These are phyloP conservation scores for Vitis hybrid DNA, from an alignment of 177 flowering plant genomes.

Conservation along the genomic window DNA sequence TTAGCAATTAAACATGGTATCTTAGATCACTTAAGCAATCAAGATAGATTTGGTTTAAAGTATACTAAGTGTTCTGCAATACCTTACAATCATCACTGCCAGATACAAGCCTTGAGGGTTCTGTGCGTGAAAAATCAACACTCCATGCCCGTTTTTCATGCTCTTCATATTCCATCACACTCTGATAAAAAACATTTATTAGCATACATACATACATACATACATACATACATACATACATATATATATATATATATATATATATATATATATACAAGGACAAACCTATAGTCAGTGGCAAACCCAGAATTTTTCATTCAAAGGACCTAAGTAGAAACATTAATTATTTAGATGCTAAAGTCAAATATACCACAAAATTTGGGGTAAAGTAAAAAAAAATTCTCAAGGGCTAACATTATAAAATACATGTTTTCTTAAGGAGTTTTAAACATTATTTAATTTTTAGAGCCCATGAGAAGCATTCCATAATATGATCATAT, in stretches of 20 bases:
- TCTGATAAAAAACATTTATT: slow-evolving; percentile 36
- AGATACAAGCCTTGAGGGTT: slow-evolving; percentile 89
- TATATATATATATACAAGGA: not conserved
- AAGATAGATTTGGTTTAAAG: no score
- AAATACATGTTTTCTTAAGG: no score
- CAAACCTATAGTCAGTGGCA: not conserved
- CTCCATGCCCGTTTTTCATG: slow-evolving; percentile 99
- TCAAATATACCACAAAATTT: no score
- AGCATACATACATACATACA: not conserved
- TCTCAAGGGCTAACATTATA: no score
- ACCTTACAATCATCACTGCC: slow-evolving; percentile 99
- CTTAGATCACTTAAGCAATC: not conserved
- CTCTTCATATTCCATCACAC: slow-evolving; percentile 97
- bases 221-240: no score
- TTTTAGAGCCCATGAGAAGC: no score
- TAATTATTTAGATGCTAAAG: no score
- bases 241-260: not conserved
- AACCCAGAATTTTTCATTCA: not conserved
- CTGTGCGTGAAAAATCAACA: slow-evolving; percentile 94
- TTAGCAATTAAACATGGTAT: not conserved
- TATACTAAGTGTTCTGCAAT: slow-evolving; percentile 1
- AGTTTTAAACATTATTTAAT: no score
- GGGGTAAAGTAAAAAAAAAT: no score
- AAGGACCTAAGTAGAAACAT: no score
- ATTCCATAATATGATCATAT: no score